Evolutionary conservation across 2,329 filamentous ascomycete species (phyloP).

Genomic region (Lachnellula arida): DNA sequence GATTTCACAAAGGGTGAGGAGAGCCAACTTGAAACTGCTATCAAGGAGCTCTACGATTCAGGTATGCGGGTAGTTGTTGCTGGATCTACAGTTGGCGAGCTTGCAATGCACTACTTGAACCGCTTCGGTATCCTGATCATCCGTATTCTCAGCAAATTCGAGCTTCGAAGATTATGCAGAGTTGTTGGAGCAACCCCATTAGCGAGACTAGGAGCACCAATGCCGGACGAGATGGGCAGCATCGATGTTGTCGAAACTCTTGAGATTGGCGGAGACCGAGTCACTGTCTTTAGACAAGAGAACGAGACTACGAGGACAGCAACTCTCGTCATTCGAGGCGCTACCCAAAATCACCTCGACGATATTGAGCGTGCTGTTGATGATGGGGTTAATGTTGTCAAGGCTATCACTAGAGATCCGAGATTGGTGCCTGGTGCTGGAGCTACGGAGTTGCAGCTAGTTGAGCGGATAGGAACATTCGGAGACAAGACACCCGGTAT

Average conservation of each 20-base stretch:
- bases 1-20: conserved; percentile 98
- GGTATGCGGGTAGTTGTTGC: conserved; percentile 89
- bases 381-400: conserved; percentile 97
- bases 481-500: conserved; percentile 91
- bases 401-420: conserved; percentile 92
- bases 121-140: conserved; percentile 93
- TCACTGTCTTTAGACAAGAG: conserved; percentile 98
- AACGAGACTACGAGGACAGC: conserved; percentile 87
- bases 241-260: conserved; percentile 95
- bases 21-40: conserved; percentile 77
- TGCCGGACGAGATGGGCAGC: conserved; percentile 99
- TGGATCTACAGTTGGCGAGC: conserved; percentile 88
- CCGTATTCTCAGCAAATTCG: conserved; percentile 97
- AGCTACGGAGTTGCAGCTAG: conserved; percentile 88
- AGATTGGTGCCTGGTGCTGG: conserved; percentile 90
- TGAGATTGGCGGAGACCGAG: conserved; percentile 95
- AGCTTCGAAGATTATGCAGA: conserved; percentile 88
- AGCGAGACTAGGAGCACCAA: conserved; percentile 89
- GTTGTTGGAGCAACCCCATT: conserved; percentile 96
- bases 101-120: conserved; percentile 97
- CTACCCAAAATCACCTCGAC: conserved; percentile 96
- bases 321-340: conserved; percentile 88
- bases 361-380: conserved; percentile 96
- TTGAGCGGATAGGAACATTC: conserved; percentile 84
- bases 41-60: conserved; percentile 95